phyloP scores from a whole-genome alignment of 2,329 filamentous ascomycete genomes.

The Rhinocladiella mackenziei region DNA sequence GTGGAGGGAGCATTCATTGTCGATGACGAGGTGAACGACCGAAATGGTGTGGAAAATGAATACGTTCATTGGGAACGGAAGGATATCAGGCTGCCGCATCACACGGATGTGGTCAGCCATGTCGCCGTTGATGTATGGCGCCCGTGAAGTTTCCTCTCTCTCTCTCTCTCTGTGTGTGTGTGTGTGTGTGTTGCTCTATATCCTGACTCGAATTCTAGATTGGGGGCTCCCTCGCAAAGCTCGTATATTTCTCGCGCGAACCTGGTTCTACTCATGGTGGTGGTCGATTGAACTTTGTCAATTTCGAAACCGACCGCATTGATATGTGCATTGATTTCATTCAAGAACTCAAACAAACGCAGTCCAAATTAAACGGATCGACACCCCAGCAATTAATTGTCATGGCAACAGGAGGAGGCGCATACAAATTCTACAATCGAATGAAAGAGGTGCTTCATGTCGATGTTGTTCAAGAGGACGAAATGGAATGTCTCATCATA shows the following conservation, averaged over 20 bases:
- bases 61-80: conserved; percentile 70
- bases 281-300: conserved; percentile 88
- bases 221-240: conserved; percentile 88
- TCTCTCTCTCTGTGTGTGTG: too few species aligned
- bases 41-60: conserved; percentile 36
- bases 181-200: too few species aligned
- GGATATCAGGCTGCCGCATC: conserved; percentile 93
- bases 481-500: conserved; percentile 98
- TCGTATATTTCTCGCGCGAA: conserved; percentile 95
- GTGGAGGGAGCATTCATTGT: conserved; percentile 96
- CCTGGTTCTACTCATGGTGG: conserved; percentile 73
- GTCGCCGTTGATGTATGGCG: conserved; percentile 85
- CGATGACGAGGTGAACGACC: conserved; percentile 65
- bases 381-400: conserved; percentile 72
- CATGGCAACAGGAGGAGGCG: conserved; percentile 93
- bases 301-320: conserved; percentile 92
- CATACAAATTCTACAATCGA: conserved; percentile 94
- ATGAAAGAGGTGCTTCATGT: conserved; percentile 73
- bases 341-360: conserved; percentile 75
- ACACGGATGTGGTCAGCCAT: conserved; percentile 92
- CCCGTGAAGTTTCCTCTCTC: conserved; percentile 3
- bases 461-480: conserved; percentile 86
- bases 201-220: conserved; percentile 57
- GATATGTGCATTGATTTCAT: conserved; percentile 93
- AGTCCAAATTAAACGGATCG: conserved; percentile 70